Evolutionary conservation across 768 basidiomycete genomes (phyloP).

Genomic region (Suillus alpinus): DNA sequence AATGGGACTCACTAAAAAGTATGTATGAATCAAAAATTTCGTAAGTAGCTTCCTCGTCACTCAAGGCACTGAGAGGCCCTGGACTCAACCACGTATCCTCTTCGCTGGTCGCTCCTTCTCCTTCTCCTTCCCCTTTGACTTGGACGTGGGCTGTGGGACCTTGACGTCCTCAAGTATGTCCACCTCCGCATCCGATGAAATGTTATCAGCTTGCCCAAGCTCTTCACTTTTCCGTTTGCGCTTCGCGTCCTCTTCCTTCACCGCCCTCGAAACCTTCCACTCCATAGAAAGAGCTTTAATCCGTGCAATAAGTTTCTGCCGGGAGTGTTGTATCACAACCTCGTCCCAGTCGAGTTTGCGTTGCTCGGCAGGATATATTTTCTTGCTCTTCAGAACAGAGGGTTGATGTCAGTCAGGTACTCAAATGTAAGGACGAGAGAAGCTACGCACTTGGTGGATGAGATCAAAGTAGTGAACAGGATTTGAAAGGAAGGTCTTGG

Average conservation of each 20-base stretch:
- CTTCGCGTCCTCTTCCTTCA: slow-evolving; percentile 32
- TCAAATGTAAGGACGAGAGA: neutral
- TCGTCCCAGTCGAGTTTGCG: slow-evolving; percentile 54
- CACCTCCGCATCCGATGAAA: slow-evolving; percentile 39
- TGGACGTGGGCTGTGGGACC: slow-evolving; percentile 6
- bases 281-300: slow-evolving; percentile 49
- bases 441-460: slow-evolving; percentile 37
- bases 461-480: slow-evolving; percentile 49
- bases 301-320: slow-evolving; percentile 41
- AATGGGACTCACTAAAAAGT: neutral
- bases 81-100: slow-evolving; percentile 26
- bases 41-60: neutral
- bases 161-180: slow-evolving; percentile 35
- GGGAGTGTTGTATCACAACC: slow-evolving; percentile 41
- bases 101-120: slow-evolving; percentile 12
- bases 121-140: neutral
- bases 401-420: neutral
- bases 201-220: slow-evolving; percentile 17
- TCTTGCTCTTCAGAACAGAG: slow-evolving; percentile 24
- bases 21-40: neutral
- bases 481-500: slow-evolving; percentile 67
- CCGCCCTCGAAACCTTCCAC: slow-evolving; percentile 48
- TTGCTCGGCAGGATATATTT: slow-evolving; percentile 32
- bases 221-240: slow-evolving; percentile 27
- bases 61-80: neutral